phyloP scores from a whole-genome alignment of 805 yeast genomes.

The Aciculoconidium aculeatum region DNA sequence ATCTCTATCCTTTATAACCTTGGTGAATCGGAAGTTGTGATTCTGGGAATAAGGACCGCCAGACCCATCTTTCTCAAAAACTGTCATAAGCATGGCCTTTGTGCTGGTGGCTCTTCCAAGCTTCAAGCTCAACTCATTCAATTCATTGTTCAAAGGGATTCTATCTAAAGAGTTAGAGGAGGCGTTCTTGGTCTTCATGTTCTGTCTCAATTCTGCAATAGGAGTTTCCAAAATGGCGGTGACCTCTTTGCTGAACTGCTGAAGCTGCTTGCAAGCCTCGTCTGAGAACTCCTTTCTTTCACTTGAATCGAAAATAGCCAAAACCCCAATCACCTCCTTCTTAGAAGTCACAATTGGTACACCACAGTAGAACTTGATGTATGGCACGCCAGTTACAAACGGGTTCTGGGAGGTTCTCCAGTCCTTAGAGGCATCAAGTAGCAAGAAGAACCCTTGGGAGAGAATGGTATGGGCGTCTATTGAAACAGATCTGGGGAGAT shows the following conservation, averaged over 20 bases:
- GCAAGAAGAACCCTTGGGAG: constrained; percentile 47
- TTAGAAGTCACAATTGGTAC: constrained; percentile 45
- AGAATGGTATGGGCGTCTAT: constrained; percentile 66
- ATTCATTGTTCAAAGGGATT: constrained; percentile 10
- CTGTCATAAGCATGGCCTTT: constrained; percentile 29
- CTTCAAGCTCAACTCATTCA: constrained; percentile 26
- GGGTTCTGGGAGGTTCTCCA: constrained; percentile 68
- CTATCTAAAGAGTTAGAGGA: constrained; percentile 5
- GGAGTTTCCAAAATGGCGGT: constrained; percentile 37
- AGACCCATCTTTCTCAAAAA: constrained; percentile 60
- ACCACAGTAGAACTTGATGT: constrained; percentile 57
- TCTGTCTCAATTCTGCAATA: constrained; percentile 10
- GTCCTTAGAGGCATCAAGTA: constrained; percentile 58
- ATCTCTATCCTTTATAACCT: constrained; percentile 9
- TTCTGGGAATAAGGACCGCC: constrained; percentile 55
- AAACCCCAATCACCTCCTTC: constrained; percentile 47
- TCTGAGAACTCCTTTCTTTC: constrained; percentile 34
- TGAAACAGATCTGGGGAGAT: constrained; percentile 50
- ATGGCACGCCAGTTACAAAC: constrained; percentile 55
- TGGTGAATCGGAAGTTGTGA: constrained; percentile 38
- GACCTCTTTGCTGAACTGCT: constrained; percentile 34
- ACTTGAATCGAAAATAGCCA: constrained; percentile 51
- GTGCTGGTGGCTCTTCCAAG: constrained; percentile 57
- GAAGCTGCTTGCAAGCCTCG: constrained; percentile 28
- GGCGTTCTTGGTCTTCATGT: constrained; percentile 3